These are phyloP conservation scores for Plantago lanceolata DNA, from an alignment of 305 asterid genomes.

Conservation along the genomic window DNA sequence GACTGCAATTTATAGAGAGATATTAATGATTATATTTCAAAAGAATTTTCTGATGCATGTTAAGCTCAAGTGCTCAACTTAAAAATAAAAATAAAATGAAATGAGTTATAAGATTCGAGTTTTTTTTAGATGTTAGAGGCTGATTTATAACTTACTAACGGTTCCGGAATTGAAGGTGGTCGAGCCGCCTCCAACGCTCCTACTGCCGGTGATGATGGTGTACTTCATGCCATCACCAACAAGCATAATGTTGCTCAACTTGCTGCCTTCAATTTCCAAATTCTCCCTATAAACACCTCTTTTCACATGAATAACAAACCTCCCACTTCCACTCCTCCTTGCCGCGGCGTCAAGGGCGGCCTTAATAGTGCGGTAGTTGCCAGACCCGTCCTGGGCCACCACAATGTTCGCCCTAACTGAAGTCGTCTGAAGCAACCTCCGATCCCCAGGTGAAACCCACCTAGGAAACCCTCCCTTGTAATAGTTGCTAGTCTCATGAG, in stretches of 20 bases:
- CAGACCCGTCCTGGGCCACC: conserved; percentile 86
- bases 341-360: conserved; percentile 66
- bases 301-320: conserved; percentile 58
- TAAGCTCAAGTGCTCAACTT: too few relatives aligned
- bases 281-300: conserved; percentile 67
- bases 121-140: too few relatives aligned
- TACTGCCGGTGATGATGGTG: conserved; percentile 71
- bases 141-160: conserved; percentile 43
- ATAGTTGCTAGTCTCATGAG: conserved; percentile 24
- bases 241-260: conserved; percentile 61
- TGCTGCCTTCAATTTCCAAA: conserved; percentile 44
- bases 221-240: conserved; percentile 65
- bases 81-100: too few relatives aligned
- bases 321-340: conserved; percentile 47
- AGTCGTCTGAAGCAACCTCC: conserved; percentile 49
- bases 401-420: conserved; percentile 37
- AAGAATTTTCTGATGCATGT: too few relatives aligned
- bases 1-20: conserved; percentile 28
- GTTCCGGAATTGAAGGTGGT: conserved; percentile 84
- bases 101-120: too few relatives aligned
- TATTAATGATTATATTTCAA: too few relatives aligned
- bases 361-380: conserved; percentile 44
- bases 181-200: conserved; percentile 83
- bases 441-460: conserved; percentile 51
- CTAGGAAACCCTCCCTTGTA: conserved; percentile 44